Base-by-base conservation (phyloP, 2,329 filamentous ascomycete genomes). In the Penicillium sp. region DNA sequence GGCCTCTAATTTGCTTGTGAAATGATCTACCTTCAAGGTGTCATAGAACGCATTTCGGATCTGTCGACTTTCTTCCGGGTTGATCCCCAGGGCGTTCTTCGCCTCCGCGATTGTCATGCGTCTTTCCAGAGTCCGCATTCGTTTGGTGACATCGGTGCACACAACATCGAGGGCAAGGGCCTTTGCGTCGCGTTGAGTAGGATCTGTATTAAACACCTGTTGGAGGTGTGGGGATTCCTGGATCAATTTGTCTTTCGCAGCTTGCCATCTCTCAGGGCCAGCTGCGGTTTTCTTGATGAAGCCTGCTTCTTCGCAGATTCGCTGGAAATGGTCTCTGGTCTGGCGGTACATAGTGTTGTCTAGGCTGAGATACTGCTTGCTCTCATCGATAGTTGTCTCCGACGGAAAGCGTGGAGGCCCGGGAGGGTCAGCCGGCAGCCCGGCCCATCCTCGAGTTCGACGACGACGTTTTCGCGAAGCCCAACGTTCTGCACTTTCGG, bases 351-450 rank as follows among this genome's bases (percentile, higher is more conserved):
- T 77, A 1, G 80, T 73, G 49, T 82, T 84, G 67, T 89, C 84
- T 35, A 95, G 78, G 38, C 77, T 79, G 29, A 95, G 78, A 58
- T 87, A 88, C 13, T 81, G 81, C 69, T 91, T 90, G 68, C 88
- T 88, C 73, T 93, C 89, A 63, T 90, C 88, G 58, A 94, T 84
- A 0, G 90, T 93, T 13, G 89, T 93, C 73, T 94, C 90, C 0
- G 90, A 93, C 1, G 89, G 89, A 62, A 91, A 94, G 23, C 90
- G 85, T 15, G 88, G 86, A 21, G 87, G 84, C 5, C 86, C 85
- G 1, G 86, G 82, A 7, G 85, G 84, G 69, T 90, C 88, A 38
- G 87, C 82, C 15, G 88, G 85, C 27, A 89, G 72, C 2, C 87
- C 86, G 42, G 84, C 86, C 80, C 86, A 89, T n/a, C 83, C 84